Conservation (phyloP, 306 rosid species). For the Vigna mungo region DNA sequence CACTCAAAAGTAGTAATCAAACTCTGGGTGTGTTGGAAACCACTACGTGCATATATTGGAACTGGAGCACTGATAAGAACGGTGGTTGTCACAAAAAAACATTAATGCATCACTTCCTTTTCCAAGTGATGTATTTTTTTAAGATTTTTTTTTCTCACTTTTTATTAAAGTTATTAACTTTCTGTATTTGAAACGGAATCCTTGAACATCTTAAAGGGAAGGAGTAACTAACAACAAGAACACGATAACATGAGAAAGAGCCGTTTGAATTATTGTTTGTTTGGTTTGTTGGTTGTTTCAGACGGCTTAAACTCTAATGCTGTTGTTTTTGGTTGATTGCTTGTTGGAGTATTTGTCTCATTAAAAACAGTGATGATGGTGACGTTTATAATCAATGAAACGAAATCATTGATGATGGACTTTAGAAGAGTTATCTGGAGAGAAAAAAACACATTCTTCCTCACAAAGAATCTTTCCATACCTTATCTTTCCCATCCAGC, state of each 20-base stretch:
- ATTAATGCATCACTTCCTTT: background rate
- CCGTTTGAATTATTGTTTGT: background rate
- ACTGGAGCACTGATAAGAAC: background rate
- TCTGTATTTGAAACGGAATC: too few species aligned
- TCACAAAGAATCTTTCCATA: background rate
- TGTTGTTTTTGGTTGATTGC: conserved; percentile 9
- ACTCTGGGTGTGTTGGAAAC: background rate
- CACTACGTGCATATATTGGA: background rate
- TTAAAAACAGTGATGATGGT: background rate
- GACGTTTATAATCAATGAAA: too few species aligned
- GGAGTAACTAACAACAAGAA: background rate
- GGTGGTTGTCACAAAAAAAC: background rate
- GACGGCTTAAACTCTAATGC: conserved; percentile 31
- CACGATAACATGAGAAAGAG: background rate
- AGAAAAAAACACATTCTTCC: background rate
- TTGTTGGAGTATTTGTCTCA: background rate
- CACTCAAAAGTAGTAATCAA: background rate
- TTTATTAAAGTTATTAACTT: too few species aligned
- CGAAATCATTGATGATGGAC: background rate
- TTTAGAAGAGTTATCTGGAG: background rate
- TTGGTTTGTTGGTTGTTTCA: background rate
- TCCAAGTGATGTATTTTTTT: too few species aligned
- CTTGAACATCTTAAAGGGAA: too few species aligned
- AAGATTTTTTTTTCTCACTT: too few species aligned
- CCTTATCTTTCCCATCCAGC: background rate